phyloP scores from a whole-genome alignment of 208 protist genomes.

The Leptomonas pyrrhocoris region DNA sequence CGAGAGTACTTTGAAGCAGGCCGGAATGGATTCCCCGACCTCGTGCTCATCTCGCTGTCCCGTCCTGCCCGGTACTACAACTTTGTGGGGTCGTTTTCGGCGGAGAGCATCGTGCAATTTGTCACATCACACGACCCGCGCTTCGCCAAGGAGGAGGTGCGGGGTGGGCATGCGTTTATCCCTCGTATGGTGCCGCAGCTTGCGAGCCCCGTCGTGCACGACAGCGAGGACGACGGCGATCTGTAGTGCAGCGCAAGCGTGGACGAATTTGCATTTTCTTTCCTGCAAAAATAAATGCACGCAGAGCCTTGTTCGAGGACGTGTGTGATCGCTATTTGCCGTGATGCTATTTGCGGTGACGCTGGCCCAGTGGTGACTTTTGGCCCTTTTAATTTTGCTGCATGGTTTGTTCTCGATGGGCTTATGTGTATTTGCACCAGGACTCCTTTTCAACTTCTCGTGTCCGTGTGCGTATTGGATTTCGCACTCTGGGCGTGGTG shows the following conservation, averaged over 20 bases:
- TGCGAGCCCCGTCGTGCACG: neutral
- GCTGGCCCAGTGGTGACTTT: no score
- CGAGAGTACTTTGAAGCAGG: conserved; percentile 37
- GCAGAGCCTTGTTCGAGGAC: no score
- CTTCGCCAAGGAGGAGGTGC: conserved; percentile 6
- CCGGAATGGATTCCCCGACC: conserved; percentile 36
- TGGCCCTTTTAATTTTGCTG: no score
- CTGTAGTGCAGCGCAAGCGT: conserved; percentile 19
- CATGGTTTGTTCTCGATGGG: no score
- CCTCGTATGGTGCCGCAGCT: conserved; percentile 34
- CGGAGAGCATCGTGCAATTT: conserved; percentile 39
- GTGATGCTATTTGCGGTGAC: no score
- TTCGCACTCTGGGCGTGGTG: no score
- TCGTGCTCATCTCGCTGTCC: conserved; percentile 25
- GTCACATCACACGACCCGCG: conserved; percentile 13
- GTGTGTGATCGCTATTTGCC: no score
- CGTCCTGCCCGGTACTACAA: conserved; percentile 30
- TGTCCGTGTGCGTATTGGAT: no score
- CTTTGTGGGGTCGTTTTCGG: conserved; percentile 41
- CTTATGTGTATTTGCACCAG: no score
- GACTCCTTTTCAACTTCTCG: no score
- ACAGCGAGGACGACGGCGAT: conserved; percentile 20
- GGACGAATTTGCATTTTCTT: no score
- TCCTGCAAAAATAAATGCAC: no score
- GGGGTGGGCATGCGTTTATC: conserved; percentile 30